Percentiles rank a stretch among this genome's conserved stretches.
These are phyloP conservation scores for Phytophthora pinifolia DNA, from an alignment of 352 stramenopile species.

Conservation along the genomic window DNA sequence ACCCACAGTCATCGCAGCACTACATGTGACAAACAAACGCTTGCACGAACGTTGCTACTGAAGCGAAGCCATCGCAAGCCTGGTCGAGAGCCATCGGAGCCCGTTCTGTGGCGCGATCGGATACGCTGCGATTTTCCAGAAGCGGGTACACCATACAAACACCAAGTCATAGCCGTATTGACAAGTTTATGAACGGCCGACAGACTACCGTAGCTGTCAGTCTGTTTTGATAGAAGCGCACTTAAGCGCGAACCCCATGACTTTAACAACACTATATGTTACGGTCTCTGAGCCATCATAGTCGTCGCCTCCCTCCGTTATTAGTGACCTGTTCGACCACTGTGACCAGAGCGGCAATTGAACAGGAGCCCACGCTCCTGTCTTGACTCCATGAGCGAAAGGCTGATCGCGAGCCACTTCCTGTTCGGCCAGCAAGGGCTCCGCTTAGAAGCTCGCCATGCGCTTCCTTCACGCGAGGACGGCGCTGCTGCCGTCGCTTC, in stretches of 20 bases:
- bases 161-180: too few relatives aligned
- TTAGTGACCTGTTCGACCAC: conserved; percentile 1
- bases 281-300: too few relatives aligned
- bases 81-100: too few relatives aligned
- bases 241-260: neutral
- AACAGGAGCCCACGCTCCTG: neutral
- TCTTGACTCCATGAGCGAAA: conserved; percentile 15
- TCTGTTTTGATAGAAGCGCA: conserved; percentile 11
- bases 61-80: too few relatives aligned
- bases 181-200: neutral
- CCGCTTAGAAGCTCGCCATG: conserved; percentile 16
- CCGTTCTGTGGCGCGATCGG: too few relatives aligned
- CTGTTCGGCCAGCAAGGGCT: too few relatives aligned
- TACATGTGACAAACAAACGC: too few relatives aligned
- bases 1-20: too few relatives aligned
- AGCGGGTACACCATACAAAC: too few relatives aligned
- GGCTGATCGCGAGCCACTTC: conserved; percentile 24
- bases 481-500: conserved; percentile 1
- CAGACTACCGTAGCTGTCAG: conserved; percentile 10
- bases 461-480: conserved; percentile 7
- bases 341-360: conserved; percentile 12
- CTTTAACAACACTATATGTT: too few relatives aligned
- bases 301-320: neutral
- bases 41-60: too few relatives aligned
- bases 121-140: too few relatives aligned